Conservation (phyloP, 768 basidiomycete genomes). For the Xerocomellus dryophilus region DNA sequence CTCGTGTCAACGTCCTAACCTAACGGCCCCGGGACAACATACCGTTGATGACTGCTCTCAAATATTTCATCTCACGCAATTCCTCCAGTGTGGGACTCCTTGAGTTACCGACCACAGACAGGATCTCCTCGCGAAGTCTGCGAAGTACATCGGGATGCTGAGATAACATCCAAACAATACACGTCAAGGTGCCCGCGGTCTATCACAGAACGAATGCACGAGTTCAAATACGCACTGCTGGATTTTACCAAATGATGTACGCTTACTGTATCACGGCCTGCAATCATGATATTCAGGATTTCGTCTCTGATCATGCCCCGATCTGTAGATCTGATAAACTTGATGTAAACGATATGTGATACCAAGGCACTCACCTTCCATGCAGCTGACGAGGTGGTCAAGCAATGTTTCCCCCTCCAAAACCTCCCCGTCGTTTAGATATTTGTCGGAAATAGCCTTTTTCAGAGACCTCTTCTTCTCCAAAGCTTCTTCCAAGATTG, state of each 20-base stretch:
- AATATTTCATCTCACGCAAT: slow-evolving; percentile 38
- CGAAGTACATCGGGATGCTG: slow-evolving; percentile 29
- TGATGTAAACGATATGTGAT: background rate
- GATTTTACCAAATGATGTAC: background rate
- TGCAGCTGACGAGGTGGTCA: slow-evolving; percentile 30
- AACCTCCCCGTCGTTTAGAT: slow-evolving; percentile 2
- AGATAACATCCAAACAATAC: slow-evolving; percentile 27
- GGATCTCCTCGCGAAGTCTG: slow-evolving; percentile 33
- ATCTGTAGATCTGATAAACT: slow-evolving; percentile 18
- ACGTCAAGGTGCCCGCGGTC: slow-evolving; percentile 33
- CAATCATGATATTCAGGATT: slow-evolving; percentile 37
- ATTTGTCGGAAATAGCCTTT: slow-evolving; percentile 13
- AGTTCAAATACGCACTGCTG: background rate
- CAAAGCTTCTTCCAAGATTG: slow-evolving; percentile 49
- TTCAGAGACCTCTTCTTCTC: slow-evolving; percentile 32
- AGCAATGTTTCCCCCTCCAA: slow-evolving; percentile 29
- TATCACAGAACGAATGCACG: background rate
- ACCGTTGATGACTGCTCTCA: slow-evolving; percentile 40
- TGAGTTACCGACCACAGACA: slow-evolving; percentile 25
- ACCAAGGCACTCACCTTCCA: slow-evolving; percentile 20
- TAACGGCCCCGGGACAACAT: background rate
- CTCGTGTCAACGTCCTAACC: background rate
- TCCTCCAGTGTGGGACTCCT: slow-evolving; percentile 31
- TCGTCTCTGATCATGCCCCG: slow-evolving; percentile 34
- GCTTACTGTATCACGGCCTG: slow-evolving; percentile 35